These are phyloP conservation scores for Mycena pura DNA, from an alignment of 768 basidiomycete species.

Conservation along the genomic window DNA sequence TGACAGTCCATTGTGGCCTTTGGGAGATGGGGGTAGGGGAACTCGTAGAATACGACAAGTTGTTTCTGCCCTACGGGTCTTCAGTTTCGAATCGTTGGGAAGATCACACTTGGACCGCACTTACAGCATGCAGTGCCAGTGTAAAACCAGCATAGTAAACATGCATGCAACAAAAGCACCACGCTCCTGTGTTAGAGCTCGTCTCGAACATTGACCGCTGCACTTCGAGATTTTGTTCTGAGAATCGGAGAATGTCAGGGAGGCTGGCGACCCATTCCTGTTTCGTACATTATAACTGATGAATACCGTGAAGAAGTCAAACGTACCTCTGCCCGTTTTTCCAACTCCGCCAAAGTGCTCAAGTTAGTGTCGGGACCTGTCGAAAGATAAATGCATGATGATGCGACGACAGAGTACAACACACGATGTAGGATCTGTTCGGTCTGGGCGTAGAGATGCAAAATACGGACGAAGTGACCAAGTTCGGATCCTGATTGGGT, in stretches of 20 bases:
- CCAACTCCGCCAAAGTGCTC: conserved; percentile 46
- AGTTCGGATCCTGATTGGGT: conserved; percentile 73
- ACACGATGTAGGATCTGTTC: conserved; percentile 62
- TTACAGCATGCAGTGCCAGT: conserved; percentile 68
- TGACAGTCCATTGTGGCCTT: conserved; percentile 51
- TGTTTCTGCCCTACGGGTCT: conserved; percentile 6
- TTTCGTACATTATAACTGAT: conserved; percentile 2
- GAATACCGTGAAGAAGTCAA: conserved; percentile 6
- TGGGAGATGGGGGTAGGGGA: conserved; percentile 17
- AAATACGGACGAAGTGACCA: conserved; percentile 76
- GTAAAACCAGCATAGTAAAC: conserved; percentile 71
- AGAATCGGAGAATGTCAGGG: conserved; percentile 76
- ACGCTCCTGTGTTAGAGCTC: conserved; percentile 77
- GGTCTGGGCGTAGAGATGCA: conserved; percentile 67
- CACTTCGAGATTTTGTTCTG: conserved; percentile 68
- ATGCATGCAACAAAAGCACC: conserved; percentile 84
- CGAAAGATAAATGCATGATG: conserved; percentile 2
- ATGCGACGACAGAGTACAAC: conserved; percentile 24
- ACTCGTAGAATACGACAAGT: conserved; percentile 1
- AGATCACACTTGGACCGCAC: conserved; percentile 33
- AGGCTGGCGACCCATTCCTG: conserved; percentile 73
- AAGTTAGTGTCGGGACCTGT: conserved; percentile 45
- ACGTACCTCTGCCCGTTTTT: conserved; percentile 51
- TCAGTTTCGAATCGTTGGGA: background rate
- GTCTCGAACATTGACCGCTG: conserved; percentile 84